Base-by-base conservation (phyloP, 2,329 filamentous ascomycete species). In the Decorospora gaudefroyi region DNA sequence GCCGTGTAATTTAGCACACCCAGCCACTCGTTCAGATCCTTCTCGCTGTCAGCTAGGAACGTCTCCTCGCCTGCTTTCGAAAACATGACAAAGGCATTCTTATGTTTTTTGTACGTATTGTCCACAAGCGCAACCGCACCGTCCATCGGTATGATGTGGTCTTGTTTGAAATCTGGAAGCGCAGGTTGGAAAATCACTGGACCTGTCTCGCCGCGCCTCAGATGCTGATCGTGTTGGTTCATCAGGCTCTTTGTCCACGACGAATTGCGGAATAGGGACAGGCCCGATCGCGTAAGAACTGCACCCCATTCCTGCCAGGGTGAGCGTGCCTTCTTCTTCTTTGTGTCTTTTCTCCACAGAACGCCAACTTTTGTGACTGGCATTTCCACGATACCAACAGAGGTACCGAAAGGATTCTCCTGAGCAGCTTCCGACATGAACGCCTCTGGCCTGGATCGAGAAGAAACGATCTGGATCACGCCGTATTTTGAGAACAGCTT, bases 251-350 rank as follows among this genome's bases (percentile, higher is more conserved):
- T 97, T 22, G 95, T 84, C 92, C 93, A 99, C 13, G 84, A 79
- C 4, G 90, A 87, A 66, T 97, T 96, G 45, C 89, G 86, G 75
- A 97, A 99, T 70, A 99, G 90, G 69, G 96, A 99, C 6, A 99
- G 80, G 64, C 96, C 92, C 4, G 93, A 95, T n/a, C 92, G 90
- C 0, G 93, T 99, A 19, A 99, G 79, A 46, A 99, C 87, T 16
- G 90, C 93, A 38, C 93, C 93, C 93, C 93, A 99, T 78, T 99
- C 93, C 66, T 96, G 92, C 93, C 93, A 99, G 1, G 93, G 92
- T 8, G 92, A 96, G 29, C 92, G 82, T 0, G 90, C 87, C 71
- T 95, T 95, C 73, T 93, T 92, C 73, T 92, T 96, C 74, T 95
- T 96, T 1, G 80, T 75, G 53, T 96, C 90, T 67, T 99, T 99